phyloP scores from a whole-genome alignment of 2,329 filamentous ascomycete genomes.

The Blastomyces emzantsi region DNA sequence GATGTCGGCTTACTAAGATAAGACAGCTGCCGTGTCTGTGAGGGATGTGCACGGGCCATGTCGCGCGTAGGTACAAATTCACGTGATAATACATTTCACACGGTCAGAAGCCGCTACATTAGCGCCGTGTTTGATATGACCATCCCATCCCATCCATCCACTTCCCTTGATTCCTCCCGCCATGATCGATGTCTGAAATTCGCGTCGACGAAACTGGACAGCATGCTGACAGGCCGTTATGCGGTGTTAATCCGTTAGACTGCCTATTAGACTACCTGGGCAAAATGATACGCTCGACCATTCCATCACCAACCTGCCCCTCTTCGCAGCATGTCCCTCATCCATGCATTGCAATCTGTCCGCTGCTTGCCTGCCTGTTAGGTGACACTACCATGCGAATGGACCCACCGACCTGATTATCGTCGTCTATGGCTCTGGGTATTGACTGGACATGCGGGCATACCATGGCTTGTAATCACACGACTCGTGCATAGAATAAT shows the following conservation, averaged over 20 bases:
- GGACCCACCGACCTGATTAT: too few relatives aligned
- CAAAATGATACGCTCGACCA: not conserved
- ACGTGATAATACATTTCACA: not conserved
- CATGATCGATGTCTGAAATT: not conserved
- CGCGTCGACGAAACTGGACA: too few relatives aligned
- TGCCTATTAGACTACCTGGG: not conserved
- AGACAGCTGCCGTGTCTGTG: not conserved
- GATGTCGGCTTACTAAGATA: slow-evolving; percentile 1
- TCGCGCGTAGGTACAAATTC: not conserved
- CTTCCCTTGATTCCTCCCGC: not conserved
- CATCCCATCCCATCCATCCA: not conserved
- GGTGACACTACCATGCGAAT: too few relatives aligned
- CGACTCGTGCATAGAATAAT: too few relatives aligned
- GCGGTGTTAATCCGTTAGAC: not conserved
- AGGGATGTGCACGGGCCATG: not conserved
- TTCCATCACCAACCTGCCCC: not conserved
- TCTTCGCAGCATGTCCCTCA: too few relatives aligned
- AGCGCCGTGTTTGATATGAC: not conserved
- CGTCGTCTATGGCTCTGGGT: too few relatives aligned
- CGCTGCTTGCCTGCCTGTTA: too few relatives aligned
- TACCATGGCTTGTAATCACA: too few relatives aligned
- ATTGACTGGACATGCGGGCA: too few relatives aligned
- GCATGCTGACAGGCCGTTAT: not conserved
- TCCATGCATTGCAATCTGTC: too few relatives aligned
- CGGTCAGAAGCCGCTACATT: not conserved